Percentiles rank a stretch among this genome's conserved stretches.
These are phyloP conservation scores for Leishmania aethiopica DNA, from an alignment of 208 protist species.

Conservation along the genomic window DNA sequence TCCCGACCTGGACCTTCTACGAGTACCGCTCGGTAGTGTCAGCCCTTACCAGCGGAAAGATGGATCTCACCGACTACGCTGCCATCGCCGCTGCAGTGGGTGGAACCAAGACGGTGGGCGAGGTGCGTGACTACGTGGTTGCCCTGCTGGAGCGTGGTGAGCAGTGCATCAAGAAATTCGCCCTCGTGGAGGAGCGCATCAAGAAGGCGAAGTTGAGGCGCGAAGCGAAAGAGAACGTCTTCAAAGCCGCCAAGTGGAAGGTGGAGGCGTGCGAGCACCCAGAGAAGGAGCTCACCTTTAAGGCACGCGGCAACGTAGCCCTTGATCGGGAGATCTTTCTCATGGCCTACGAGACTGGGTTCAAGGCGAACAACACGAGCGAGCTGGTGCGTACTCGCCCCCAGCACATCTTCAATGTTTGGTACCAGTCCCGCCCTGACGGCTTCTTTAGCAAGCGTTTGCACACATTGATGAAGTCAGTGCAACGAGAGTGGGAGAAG, in stretches of 20 bases:
- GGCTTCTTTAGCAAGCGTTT: slow-evolving; percentile 66
- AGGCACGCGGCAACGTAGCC: slow-evolving; percentile 32
- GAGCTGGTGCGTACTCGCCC: slow-evolving; percentile 56
- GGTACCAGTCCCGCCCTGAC: slow-evolving; percentile 69
- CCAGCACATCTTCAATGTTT: slow-evolving; percentile 84
- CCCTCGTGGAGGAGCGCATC: slow-evolving; percentile 61
- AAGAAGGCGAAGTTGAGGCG: slow-evolving; percentile 45
- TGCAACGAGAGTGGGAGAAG: slow-evolving; percentile 80
- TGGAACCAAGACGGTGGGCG: slow-evolving; percentile 61
- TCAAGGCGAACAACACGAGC: slow-evolving; percentile 42
- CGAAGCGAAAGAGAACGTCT: slow-evolving; percentile 42
- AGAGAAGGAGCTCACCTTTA: slow-evolving; percentile 67
- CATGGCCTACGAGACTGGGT: slow-evolving; percentile 69
- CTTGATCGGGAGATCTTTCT: slow-evolving; percentile 83
- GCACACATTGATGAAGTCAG: slow-evolving; percentile 52
- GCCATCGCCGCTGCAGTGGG: slow-evolving; percentile 43
- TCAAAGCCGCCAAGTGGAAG: slow-evolving; percentile 82
- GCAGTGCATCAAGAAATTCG: slow-evolving; percentile 76
- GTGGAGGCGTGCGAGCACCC: slow-evolving; percentile 75
- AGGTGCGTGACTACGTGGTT: slow-evolving; percentile 83
- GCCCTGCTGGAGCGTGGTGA: slow-evolving; percentile 79
- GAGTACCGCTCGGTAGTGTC: slow-evolving; percentile 69
- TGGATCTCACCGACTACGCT: slow-evolving; percentile 71
- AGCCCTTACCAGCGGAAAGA: slow-evolving; percentile 49
- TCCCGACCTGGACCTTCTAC: slow-evolving; percentile 60